Evolutionary conservation across 768 basidiomycete species (phyloP), one percentile per base, ranked within the genome.

Genomic region (Mycena polygramma): DNA sequence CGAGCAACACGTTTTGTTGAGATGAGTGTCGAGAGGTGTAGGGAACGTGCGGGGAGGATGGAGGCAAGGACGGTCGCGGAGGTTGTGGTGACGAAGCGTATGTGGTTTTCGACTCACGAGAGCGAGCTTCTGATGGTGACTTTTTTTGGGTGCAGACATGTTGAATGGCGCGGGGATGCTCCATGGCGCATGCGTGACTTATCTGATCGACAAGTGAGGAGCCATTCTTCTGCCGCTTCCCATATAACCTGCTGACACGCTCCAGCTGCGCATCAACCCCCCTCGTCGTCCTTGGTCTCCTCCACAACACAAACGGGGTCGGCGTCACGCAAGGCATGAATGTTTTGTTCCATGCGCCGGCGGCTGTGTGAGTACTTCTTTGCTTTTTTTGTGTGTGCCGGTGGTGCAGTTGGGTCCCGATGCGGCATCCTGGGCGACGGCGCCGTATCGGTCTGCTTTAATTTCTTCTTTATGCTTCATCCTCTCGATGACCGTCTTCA

Each of bases 261-360:
- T 19, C 43, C 72, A 90, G 89, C 74, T 92, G 91, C 77, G 90
- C 89, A 51, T 88, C 89, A 61, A 90, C 90, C 19, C 91, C 91
- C 0, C 85, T 92, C 15, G 88, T 93, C 36, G 90, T 88, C 10
- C 83, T 94, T 13, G 92, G 91, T 4, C 76, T 92, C 49, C 78
- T 89, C 45, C 83, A 87, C 74, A 85, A 86, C 68, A 79, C 84
- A 35, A 93, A 93, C 66, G 92, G 91, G 2, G 92, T 93, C 15
- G 92, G 92, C 13, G 92, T 93, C 22, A 93, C 91, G 4, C 91
- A 92, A 77, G 86, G 87, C 13, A 87, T 92, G 88, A 90, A 89
- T 70, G 83, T 93, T 30, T 78, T 88, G 37, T 93, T 91, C 79
- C 92, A 92, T 75, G 85, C 92, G 19, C 91, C 92, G 14, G 91